Base-by-base conservation (phyloP, 768 basidiomycete species). In the Lactifluus echinatus region DNA sequence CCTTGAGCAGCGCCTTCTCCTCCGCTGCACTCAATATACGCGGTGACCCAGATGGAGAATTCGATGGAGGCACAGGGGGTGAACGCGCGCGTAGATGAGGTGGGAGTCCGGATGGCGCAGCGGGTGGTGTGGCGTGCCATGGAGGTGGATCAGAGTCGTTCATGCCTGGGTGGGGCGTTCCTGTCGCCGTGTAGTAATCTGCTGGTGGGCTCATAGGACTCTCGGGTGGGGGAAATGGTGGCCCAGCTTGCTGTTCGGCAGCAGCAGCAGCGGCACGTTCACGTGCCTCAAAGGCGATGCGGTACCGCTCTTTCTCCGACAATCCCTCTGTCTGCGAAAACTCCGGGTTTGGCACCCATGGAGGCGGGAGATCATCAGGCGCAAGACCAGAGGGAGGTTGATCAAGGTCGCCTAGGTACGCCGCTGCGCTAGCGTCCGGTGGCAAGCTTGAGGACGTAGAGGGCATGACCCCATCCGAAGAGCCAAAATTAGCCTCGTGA, bases 1-100 rank as follows among this genome's bases (percentile, higher is more conserved):
- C 84, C 36, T 72, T 75, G 11, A 91, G 68, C 55, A 80, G 68
- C 21, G 85, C 86, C 72, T 92, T 91, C 70, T 92, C 89, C 64
- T 91, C 88, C 0, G 81, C 82, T 2, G 89, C 89, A 19, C 33
- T 58, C 31, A 58, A 7, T 2, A 84, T 83, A 50, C 89, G 69
- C 19, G 72, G 70, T 19, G 63, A 68, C 24, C 60, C 60, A 7
- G 68, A 64, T 36, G 65, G 62, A 2, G 63, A 10, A 8, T 55
- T 63, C 8, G 71, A 63, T 4, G 71, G 66, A 23, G 67, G 68
- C 2, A 66, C 64, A 19, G 71, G 69, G 6, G 70, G 71, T 10
- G 70, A 69, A 15, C 67, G 65, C 17, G 67, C 65, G 2, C 68
- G 67, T 3, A 64, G 63, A 15, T 69, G 70, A 2, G 66, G 63